Percentiles rank a stretch among this genome's conserved stretches.
These are phyloP conservation scores for Botrytis fabae DNA, from an alignment of 2,329 filamentous ascomycete species.

Conservation along the genomic window DNA sequence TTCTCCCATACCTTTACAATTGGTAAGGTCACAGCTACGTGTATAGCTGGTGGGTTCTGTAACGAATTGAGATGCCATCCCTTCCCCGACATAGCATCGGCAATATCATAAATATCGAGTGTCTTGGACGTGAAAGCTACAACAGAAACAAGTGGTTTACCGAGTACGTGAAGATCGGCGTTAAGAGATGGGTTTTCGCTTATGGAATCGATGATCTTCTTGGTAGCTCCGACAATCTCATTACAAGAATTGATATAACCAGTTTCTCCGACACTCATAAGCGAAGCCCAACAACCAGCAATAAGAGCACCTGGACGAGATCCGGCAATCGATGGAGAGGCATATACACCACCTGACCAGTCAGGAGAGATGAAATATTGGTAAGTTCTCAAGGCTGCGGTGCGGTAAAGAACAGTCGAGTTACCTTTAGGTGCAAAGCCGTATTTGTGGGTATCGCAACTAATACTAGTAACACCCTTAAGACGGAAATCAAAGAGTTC, in stretches of 20 bases:
- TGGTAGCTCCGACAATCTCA: constrained; percentile 83
- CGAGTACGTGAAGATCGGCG: constrained; percentile 75
- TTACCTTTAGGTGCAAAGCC: constrained; percentile 98
- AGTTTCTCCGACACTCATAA: constrained; percentile 83
- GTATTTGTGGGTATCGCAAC: constrained; percentile 98
- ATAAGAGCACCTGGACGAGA: constrained; percentile 92
- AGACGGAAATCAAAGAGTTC: constrained; percentile 91
- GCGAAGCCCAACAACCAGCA: constrained; percentile 89
- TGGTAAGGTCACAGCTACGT: constrained; percentile 89
- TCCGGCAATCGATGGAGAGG: constrained; percentile 86
- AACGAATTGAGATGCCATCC: constrained; percentile 97
- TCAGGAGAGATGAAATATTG: constrained; percentile 96
- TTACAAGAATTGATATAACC: constrained; percentile 87
- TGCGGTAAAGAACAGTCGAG: constrained; percentile 88
- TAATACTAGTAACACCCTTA: constrained; percentile 92
- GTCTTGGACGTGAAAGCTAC: constrained; percentile 81
- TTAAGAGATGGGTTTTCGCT: constrained; percentile 66
- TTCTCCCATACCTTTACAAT: constrained; percentile 79
- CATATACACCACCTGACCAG: constrained; percentile 96
- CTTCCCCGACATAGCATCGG: constrained; percentile 78
- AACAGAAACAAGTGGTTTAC: constrained; percentile 84
- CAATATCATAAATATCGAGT: constrained; percentile 93
- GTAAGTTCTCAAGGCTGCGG: constrained; percentile 72
- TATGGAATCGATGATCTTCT: constrained; percentile 77
- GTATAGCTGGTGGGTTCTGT: constrained; percentile 87